Evolutionary conservation across 345 rosid genomes (phyloP), one percentile per base, ranked within the genome.

Genomic region (Eucalyptus leucophloia): DNA sequence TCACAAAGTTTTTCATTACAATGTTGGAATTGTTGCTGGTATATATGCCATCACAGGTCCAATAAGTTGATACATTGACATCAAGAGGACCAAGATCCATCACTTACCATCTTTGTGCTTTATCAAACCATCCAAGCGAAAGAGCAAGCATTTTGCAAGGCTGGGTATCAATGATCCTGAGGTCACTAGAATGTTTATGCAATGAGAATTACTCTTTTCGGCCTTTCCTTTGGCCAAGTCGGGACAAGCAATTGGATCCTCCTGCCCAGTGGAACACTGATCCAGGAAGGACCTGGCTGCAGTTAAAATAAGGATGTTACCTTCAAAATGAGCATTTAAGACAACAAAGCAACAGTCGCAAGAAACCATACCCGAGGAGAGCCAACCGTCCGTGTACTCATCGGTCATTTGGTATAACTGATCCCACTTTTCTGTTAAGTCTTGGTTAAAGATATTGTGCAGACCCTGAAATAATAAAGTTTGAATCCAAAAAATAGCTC

Each of bases 131-230:
- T 96, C 95, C 60, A 97, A 94, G 49, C 95, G 94, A 91, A 95
- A 97, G 89, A 96, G 96, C 88, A 96, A 88, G 93, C 99, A 97
- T 92, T 97, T 96, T 77, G 95, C 96, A 4, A 96, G 95, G 94
- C 98, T 97, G 11, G 99, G 99, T 91, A 97, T 93, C 93, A 97
- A 94, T 19, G 97, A 95, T 72, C 99, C 98, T 5, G 97, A 95
- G 91, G 99, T 97, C 93, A 97, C 98, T 83, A 97, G 91, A 90
- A 97, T 89, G 93, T 97, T 96, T 89, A 97, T 89, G 90, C 93
- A 91, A 60, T 90, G 87, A 86, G 69, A 51, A 77, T 91, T 91
- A 49, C 89, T 92, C 28, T 90, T 86, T 72, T 87, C 90, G 23
- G 85, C 54, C 62, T 82, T 86, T 28, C 82, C 89, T 87, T 89